Conservation (phyloP, 2,329 filamentous ascomycete genomes). For the Trichoderma hamatum region DNA sequence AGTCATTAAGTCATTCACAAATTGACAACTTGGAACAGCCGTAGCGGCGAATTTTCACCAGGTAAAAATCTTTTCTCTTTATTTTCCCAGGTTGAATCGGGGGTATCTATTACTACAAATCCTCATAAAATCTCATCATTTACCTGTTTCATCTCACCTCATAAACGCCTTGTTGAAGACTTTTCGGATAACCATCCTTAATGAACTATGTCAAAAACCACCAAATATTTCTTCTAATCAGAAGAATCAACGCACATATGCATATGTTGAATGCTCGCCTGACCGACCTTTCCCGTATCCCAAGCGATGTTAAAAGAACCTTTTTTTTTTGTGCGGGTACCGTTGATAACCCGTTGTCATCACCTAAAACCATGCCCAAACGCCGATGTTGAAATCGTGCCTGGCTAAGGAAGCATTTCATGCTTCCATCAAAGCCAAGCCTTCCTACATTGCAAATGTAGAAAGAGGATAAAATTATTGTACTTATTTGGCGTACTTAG, state of each 20-base stretch:
- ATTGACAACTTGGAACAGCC: not conserved
- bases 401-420: slow-evolving; percentile 45
- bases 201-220: slow-evolving; percentile 37
- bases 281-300: slow-evolving; percentile 33
- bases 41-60: not conserved
- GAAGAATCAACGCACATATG: slow-evolving; percentile 41
- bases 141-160: slow-evolving; percentile 25
- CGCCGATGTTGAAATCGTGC: slow-evolving; percentile 64
- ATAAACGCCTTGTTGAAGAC: slow-evolving; percentile 29
- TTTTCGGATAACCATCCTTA: slow-evolving; percentile 28
- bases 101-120: slow-evolving; percentile 26
- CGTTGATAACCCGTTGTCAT: slow-evolving; percentile 40
- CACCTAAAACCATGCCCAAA: slow-evolving; percentile 46
- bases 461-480: slow-evolving; percentile 30
- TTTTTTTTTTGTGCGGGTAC: slow-evolving; percentile 42
- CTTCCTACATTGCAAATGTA: slow-evolving; percentile 29
- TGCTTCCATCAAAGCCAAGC: slow-evolving; percentile 29
- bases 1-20: not conserved
- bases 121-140: slow-evolving; percentile 22
- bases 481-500: slow-evolving; percentile 74
- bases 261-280: slow-evolving; percentile 48
- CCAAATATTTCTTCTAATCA: slow-evolving; percentile 36
- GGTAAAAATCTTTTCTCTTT: slow-evolving; percentile 16
- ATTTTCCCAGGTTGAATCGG: slow-evolving; percentile 28
- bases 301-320: slow-evolving; percentile 29